These are phyloP conservation scores for Tetradesmus lagerheimii DNA, from an alignment of 139 green algal species.

Conservation along the genomic window DNA sequence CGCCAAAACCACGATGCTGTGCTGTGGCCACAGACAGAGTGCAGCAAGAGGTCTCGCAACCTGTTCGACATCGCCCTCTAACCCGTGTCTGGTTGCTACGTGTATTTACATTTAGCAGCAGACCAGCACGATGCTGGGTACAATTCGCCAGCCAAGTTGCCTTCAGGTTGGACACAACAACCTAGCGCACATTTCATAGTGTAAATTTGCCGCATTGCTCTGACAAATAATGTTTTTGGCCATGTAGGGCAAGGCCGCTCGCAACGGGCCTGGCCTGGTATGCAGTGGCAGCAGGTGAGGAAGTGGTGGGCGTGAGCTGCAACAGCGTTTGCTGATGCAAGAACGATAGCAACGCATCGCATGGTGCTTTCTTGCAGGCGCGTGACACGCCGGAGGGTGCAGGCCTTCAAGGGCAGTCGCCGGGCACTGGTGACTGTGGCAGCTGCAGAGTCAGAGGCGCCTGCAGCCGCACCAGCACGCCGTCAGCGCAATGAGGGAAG, in stretches of 20 bases:
- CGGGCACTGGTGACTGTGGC: slow-evolving; percentile 34
- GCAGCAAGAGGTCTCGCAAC: background rate
- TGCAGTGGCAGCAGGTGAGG: slow-evolving; percentile 26
- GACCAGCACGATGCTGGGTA: slow-evolving; percentile 30
- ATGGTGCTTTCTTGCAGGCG: background rate
- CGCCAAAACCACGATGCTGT: slow-evolving; percentile 1
- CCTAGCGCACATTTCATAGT: background rate
- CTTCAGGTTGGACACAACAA: background rate
- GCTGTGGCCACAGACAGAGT: background rate
- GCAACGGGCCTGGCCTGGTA: background rate
- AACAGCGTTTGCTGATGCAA: background rate
- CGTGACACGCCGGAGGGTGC: slow-evolving; percentile 18
- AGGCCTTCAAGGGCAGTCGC: slow-evolving; percentile 48
- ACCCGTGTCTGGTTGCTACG: slow-evolving; percentile 9
- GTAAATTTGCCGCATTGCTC: slow-evolving; percentile 6
- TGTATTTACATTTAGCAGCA: slow-evolving; percentile 24
- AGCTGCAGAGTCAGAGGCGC: slow-evolving; percentile 44
- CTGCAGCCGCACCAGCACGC: background rate
- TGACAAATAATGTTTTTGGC: background rate
- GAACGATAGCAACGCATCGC: background rate
- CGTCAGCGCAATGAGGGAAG: slow-evolving; percentile 22
- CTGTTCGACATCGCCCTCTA: background rate
- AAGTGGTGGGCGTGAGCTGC: background rate
- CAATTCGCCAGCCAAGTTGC: slow-evolving; percentile 32
- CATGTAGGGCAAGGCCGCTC: slow-evolving; percentile 31